Evolutionary conservation across 1,284 basidiomycete genomes (phyloP), one percentile per base, ranked within the genome.

Genomic region (Naganishia albida): DNA sequence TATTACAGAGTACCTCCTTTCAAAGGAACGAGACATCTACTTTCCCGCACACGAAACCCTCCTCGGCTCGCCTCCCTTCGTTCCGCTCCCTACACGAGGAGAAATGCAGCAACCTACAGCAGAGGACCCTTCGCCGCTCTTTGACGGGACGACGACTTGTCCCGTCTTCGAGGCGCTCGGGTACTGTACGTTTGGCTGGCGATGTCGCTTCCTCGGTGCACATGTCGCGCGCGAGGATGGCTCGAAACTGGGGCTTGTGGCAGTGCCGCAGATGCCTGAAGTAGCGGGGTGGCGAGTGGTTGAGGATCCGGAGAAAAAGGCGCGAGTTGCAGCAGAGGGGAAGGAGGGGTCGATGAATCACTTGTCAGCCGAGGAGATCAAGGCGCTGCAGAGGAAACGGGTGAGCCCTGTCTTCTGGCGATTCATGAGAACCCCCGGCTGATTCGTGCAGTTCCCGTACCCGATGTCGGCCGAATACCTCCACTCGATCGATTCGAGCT

Each of bases 131-230:
- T 43, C 43, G 16, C 72, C 34, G 34, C 52, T 83, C 7, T 67
- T 87, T 34, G 82, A 86, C 71, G 72, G 77, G 15, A 76, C 75
- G 18, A 85, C 85, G 0, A 78, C 72, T 0, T 97, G 93, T 72
- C 90, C 92, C 1, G 82, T 88, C 3, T 93, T 86, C 71, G 80
- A 83, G 30, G 85, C 87, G 68, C 82, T 84, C 6, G 94, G 94
- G 0, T 85, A 88, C 73, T 98, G 94, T 79, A 86, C 87, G 59
- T 86, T 86, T 69, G 95, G 92, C 4, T 88, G 91, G 80, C 90
- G 91, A 77, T 99, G 95, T 75, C 87, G 95, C 1, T 96, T 90
- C 79, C 84, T 96, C 3, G 88, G 89, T 13, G 87, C 85, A 0
- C 95, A 98, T 73, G 75, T 86, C 7, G 77, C 53, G 53, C 65